A percentile compares a stretch with the other conserved stretches of the same genome.
These are phyloP conservation scores for Fusarium nodosum DNA, from an alignment of 2,329 filamentous ascomycete species.

Conservation along the genomic window DNA sequence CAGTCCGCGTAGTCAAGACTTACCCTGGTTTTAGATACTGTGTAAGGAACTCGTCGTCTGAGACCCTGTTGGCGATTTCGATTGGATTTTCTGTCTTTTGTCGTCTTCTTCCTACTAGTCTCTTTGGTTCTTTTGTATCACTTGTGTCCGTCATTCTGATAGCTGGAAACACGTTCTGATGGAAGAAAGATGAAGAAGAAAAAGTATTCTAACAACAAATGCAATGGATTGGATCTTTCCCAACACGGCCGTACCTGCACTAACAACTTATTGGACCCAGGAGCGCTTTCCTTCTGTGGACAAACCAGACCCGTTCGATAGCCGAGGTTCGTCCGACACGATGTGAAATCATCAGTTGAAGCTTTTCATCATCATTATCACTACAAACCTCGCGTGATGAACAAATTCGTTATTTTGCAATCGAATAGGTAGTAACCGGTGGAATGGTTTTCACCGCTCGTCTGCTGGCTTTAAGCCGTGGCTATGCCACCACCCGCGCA, in stretches of 20 bases:
- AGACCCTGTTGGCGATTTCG: slow-evolving; percentile 62
- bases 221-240: background rate
- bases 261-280: slow-evolving; percentile 25
- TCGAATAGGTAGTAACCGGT: slow-evolving; percentile 42
- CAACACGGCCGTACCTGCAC: slow-evolving; percentile 16
- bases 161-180: background rate
- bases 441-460: slow-evolving; percentile 49
- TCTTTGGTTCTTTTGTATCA: slow-evolving; percentile 19
- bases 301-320: slow-evolving; percentile 25
- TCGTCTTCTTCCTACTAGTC: slow-evolving; percentile 31
- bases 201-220: background rate
- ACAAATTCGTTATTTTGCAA: slow-evolving; percentile 10
- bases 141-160: slow-evolving; percentile 27
- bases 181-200: background rate
- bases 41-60: slow-evolving; percentile 63
- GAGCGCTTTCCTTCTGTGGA: background rate
- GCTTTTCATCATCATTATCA: slow-evolving; percentile 37
- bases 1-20: slow-evolving; percentile 21
- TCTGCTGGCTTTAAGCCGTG: slow-evolving; percentile 51
- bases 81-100: slow-evolving; percentile 55
- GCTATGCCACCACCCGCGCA: slow-evolving; percentile 55
- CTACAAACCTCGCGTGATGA: slow-evolving; percentile 18
- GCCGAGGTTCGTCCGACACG: slow-evolving; percentile 40
- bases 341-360: slow-evolving; percentile 30
- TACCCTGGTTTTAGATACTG: slow-evolving; percentile 65